Evolutionary conservation across 768 basidiomycete species (phyloP).

Genomic region (Panaeolus cyanescens): DNA sequence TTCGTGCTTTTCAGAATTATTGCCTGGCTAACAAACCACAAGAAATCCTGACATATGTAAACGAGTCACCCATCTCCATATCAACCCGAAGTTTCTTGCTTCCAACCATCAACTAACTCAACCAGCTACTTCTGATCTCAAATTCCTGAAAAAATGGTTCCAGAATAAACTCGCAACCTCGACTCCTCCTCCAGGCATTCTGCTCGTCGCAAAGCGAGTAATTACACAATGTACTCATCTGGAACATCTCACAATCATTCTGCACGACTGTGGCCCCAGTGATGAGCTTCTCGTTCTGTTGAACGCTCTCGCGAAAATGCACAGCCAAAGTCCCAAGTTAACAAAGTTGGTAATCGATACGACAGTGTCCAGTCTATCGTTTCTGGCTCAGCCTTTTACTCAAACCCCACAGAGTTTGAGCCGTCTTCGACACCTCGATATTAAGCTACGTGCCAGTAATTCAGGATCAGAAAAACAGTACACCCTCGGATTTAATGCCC

Average conservation of each 20-base stretch:
- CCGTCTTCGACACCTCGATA: neutral
- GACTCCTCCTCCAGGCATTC: neutral
- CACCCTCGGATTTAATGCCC: neutral
- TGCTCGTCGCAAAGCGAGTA: neutral
- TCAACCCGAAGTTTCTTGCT: neutral
- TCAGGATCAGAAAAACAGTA: neutral
- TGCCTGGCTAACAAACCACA: too few relatives aligned
- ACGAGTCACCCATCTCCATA: neutral
- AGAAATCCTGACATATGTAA: neutral
- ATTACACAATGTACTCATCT: neutral
- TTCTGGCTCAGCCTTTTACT: neutral
- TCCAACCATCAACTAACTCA: neutral
- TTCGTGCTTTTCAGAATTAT: neutral
- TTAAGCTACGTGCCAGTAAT: neutral
- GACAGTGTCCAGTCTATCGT: neutral
- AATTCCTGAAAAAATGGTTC: neutral
- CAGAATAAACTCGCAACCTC: neutral
- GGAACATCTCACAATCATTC: neutral
- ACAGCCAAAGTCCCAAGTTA: neutral
- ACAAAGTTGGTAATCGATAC: neutral
- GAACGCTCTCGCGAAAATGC: neutral
- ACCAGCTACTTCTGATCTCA: neutral
- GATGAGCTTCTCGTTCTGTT: neutral
- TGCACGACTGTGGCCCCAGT: neutral
- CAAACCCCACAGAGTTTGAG: neutral